Conservation (phyloP, 2,329 filamentous ascomycete species). For the Xylariomycetidae sp. region DNA sequence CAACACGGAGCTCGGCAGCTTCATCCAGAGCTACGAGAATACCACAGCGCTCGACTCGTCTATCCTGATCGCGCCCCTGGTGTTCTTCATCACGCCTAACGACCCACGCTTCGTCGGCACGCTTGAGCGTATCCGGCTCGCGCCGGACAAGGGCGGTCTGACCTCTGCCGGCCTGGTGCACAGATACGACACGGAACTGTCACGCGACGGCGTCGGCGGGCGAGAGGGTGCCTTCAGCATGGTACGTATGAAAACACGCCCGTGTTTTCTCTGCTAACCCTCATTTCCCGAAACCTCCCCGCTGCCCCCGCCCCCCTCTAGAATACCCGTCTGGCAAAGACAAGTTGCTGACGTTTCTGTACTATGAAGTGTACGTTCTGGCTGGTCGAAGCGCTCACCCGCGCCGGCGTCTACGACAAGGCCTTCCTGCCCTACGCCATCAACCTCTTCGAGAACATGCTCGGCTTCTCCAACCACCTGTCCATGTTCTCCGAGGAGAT, state of each 20-base stretch:
- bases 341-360: too few relatives aligned
- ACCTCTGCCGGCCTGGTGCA: constrained; percentile 73
- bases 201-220: constrained; percentile 70
- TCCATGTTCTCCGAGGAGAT: constrained; percentile 80
- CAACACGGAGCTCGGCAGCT: constrained; percentile 64
- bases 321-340: too few relatives aligned
- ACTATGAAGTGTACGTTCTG: constrained; percentile 84
- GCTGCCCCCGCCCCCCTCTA: too few relatives aligned
- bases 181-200: constrained; percentile 64
- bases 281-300: too few relatives aligned
- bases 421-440: constrained; percentile 59
- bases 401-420: constrained; percentile 60
- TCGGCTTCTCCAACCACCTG: constrained; percentile 71
- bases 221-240: constrained; percentile 74
- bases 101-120: constrained; percentile 72
- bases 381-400: constrained; percentile 73
- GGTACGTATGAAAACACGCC: too few relatives aligned
- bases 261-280: too few relatives aligned
- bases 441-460: constrained; percentile 72
- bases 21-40: constrained; percentile 73
- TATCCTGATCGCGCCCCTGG: constrained; percentile 70
- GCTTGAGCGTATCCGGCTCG: constrained; percentile 65
- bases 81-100: constrained; percentile 75
- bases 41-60: constrained; percentile 67
- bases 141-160: constrained; percentile 70